Evolutionary conservation across 768 basidiomycete species (phyloP), one percentile per base, ranked within the genome.

Genomic region (Lentinula aciculospora): DNA sequence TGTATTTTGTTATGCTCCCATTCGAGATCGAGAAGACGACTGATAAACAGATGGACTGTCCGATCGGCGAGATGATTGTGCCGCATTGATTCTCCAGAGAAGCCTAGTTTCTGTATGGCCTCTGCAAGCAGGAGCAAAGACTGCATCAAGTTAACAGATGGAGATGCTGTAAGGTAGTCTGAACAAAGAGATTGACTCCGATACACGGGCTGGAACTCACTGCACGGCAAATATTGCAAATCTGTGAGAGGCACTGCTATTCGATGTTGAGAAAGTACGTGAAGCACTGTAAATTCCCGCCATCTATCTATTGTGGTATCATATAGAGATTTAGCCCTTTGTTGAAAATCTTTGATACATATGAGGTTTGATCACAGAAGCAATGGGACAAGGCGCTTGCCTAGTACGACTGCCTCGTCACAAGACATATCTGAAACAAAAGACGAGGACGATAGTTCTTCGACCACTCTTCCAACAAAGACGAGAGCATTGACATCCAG

Each of bases 41-140:
- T 62, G 13, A 80, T 66, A 68, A 77, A 78, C 62, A 67, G 69
- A 60, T 64, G 67, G 23, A 82, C 62, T 37, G 78, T 70, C 59
- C 72, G 67, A 63, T 74, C 69, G 29, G 75, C 68, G 34, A 77
- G 65, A n/a, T 61, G 44, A 56, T 66, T 61, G 61, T 74, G 72
- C 62, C 68, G 71, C 53, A 65, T 40, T 42, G 68, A 67, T 44
- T 76, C 69, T 53, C 73, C 70, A 42, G 75, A 71, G 49, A 81
- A 67, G 1, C 83, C 84, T 12, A 90, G 68, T n/a, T 79, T 74
- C 62, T 82, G 81, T 51, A 86, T 69, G 2, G 78, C 76, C 13
- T 75, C 73, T 31, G 81, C 81, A 17, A 92, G 69, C 1, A 74
- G 67, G 45, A 84, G 67, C 53, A 92, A 67, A 17, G 82, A 79